A percentile compares a stretch with the other conserved stretches of the same genome.
Conservation (phyloP, 2,329 filamentous ascomycete species). For the Sphaerulina populicola region DNA sequence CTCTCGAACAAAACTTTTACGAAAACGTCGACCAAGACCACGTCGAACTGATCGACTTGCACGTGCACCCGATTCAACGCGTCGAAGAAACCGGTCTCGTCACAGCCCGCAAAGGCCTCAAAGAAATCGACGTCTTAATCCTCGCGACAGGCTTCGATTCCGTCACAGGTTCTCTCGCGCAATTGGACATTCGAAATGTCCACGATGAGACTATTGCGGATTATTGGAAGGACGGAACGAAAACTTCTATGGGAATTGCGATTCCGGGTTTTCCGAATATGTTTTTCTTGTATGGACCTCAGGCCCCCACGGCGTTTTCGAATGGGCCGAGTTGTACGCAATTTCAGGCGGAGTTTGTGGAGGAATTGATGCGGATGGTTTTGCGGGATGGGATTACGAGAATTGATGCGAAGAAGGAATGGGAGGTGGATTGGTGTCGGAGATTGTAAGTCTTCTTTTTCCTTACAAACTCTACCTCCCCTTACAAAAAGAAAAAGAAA, state of each 20-base stretch:
- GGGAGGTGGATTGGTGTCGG: conserved; percentile 38
- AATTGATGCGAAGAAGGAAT: conserved; percentile 34
- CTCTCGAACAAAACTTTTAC: conserved; percentile 41
- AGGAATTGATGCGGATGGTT: conserved; percentile 37
- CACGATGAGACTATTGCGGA: conserved; percentile 36
- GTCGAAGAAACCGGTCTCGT: conserved; percentile 36
- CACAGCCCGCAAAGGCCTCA: conserved; percentile 35
- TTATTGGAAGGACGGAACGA: conserved; percentile 37
- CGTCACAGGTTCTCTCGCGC: conserved; percentile 31
- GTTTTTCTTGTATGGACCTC: conserved; percentile 41
- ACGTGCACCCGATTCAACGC: conserved; percentile 35
- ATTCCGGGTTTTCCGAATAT: conserved; percentile 33
- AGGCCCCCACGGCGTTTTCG: conserved; percentile 41
- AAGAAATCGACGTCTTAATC: conserved; percentile 39
- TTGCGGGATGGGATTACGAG: conserved; percentile 33
- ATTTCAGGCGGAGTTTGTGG: conserved; percentile 39
- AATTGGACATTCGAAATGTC: conserved; percentile 32
- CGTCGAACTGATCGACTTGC: conserved; percentile 37
- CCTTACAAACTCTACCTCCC: too few species aligned
- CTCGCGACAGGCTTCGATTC: conserved; percentile 42
- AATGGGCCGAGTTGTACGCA: conserved; percentile 41
- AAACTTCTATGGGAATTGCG: conserved; percentile 36
- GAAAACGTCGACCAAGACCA: conserved; percentile 37
- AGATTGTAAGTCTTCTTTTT: too few species aligned
- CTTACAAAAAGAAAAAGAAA: too few species aligned